These are phyloP conservation scores for Sedum album DNA, from an alignment of 164 flowering plant species.

Conservation along the genomic window DNA sequence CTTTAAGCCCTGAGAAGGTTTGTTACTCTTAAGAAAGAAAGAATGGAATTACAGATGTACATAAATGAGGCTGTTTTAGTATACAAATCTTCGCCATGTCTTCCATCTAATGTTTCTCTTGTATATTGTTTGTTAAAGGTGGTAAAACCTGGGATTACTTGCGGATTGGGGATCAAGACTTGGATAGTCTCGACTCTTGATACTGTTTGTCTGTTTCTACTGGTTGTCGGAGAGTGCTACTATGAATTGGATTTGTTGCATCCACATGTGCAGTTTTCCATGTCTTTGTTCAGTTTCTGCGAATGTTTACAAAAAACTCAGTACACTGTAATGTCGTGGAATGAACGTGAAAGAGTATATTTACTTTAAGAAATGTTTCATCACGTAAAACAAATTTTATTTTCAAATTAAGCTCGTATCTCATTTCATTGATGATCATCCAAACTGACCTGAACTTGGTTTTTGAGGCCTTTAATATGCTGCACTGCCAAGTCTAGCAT, in stretches of 20 bases:
- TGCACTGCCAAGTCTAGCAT: slow-evolving; percentile 91
- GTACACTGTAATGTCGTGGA: not conserved
- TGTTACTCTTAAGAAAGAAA: not conserved
- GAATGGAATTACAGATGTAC: slow-evolving; percentile 1
- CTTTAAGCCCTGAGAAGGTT: not conserved
- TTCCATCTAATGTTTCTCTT: not conserved
- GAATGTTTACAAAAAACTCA: not conserved
- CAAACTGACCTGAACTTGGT: slow-evolving; percentile 60
- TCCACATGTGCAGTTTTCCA: slow-evolving; percentile 51
- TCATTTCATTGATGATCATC: not conserved
- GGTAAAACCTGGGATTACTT: not conserved
- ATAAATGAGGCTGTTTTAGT: slow-evolving; percentile 5
- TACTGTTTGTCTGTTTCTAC: not conserved
- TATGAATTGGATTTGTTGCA: slow-evolving; percentile 23
- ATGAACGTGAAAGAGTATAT: too few species aligned
- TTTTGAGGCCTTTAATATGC: slow-evolving; percentile 73
- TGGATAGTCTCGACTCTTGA: not conserved
- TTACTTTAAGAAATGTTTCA: too few species aligned
- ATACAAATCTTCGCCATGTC: not conserved
- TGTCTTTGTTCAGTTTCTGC: slow-evolving; percentile 47
- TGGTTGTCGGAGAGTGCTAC: not conserved
- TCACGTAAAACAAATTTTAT: too few species aligned
- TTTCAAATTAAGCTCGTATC: not conserved
- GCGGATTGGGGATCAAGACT: not conserved
- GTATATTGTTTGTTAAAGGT: not conserved